Evolutionary conservation across 108 stramenopile genomes (phyloP).

Genomic region (Pseudonitzschia pungens): DNA sequence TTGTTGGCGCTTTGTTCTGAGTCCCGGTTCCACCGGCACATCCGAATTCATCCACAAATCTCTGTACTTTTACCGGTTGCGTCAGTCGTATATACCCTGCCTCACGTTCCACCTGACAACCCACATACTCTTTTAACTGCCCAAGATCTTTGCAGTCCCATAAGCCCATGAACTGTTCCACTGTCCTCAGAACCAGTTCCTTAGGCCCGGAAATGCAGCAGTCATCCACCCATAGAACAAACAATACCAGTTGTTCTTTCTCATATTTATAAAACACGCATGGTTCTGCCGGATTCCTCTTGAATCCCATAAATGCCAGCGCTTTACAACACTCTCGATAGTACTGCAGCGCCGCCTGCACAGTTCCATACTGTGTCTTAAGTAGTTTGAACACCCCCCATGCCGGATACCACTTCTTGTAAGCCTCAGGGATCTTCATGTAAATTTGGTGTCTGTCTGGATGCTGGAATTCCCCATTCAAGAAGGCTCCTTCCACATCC

Average conservation of each 20-base stretch:
- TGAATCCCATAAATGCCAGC: neutral
- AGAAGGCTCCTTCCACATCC: too few relatives aligned
- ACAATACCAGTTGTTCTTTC: constrained; percentile 13
- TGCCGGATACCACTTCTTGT: too few relatives aligned
- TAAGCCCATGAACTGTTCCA: neutral
- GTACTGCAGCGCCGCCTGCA: too few relatives aligned
- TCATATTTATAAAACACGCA: constrained; percentile 37
- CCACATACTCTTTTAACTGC: constrained; percentile 42
- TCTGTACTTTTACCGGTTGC: constrained; percentile 51
- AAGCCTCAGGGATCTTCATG: too few relatives aligned
- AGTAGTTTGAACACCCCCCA: too few relatives aligned
- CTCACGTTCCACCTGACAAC: constrained; percentile 31
- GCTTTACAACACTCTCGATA: too few relatives aligned
- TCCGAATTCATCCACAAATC: neutral
- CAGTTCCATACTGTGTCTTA: too few relatives aligned
- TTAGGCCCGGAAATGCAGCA: constrained; percentile 21
- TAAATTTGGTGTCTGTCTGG: too few relatives aligned
- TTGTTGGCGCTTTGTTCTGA: neutral
- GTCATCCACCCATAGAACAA: constrained; percentile 46
- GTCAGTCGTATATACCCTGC: constrained; percentile 24
- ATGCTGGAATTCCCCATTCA: too few relatives aligned
- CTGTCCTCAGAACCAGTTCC: constrained; percentile 9
- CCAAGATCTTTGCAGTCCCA: constrained; percentile 41
- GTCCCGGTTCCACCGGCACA: neutral
- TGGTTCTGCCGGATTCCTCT: constrained; percentile 28